Percentiles rank a stretch among this genome's conserved stretches.
Conservation (phyloP, 1,284 basidiomycete genomes). For the Puccinia horiana region DNA sequence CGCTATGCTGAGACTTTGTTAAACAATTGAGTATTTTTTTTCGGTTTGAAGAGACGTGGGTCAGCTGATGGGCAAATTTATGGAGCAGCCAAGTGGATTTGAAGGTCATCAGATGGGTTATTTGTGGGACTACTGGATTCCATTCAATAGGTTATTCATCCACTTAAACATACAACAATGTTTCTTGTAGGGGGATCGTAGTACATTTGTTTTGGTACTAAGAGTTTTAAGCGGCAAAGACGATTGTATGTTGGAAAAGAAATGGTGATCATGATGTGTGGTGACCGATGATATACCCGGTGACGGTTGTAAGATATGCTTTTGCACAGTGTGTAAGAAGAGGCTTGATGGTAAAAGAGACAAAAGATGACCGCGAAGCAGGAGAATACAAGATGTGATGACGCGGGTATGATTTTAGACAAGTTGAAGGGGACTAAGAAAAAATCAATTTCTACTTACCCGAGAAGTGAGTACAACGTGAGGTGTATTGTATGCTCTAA, state of each 20-base stretch:
- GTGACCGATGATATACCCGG: too few species aligned
- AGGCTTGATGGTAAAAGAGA: background rate
- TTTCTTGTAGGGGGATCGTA: background rate
- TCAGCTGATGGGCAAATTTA: background rate
- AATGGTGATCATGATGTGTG: too few species aligned
- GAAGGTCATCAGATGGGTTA: background rate
- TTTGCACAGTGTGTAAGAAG: background rate
- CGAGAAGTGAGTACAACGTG: background rate
- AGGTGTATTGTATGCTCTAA: background rate
- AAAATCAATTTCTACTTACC: conserved; percentile 11
- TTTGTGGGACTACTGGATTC: background rate
- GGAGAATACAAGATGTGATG: background rate
- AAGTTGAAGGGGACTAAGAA: background rate
- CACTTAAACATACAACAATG: background rate
- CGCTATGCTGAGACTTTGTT: background rate
- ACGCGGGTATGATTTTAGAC: background rate
- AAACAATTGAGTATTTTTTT: background rate
- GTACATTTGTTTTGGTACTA: background rate
- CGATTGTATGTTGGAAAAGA: too few species aligned
- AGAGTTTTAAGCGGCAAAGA: background rate
- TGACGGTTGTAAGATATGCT: background rate
- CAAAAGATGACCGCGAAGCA: background rate
- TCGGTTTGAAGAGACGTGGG: background rate
- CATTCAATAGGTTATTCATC: background rate
- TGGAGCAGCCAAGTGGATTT: background rate